These are phyloP conservation scores for Furcasterigmium sp. DNA, from an alignment of 2,329 filamentous ascomycete species.

Conservation along the genomic window DNA sequence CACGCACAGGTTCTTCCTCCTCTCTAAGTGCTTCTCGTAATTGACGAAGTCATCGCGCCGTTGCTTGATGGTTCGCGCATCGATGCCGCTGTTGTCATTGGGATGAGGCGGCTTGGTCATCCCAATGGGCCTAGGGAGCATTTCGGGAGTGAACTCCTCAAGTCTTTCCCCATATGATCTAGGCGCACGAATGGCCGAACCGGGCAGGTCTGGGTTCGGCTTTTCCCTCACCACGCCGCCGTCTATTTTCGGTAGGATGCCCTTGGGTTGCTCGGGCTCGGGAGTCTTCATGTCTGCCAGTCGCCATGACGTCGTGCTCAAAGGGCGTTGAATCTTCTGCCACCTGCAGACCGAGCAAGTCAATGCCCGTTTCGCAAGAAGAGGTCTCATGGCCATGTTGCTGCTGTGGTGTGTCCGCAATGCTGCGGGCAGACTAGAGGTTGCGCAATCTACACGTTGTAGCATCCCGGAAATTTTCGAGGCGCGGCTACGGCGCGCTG, in stretches of 20 bases:
- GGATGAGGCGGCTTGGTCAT: constrained; percentile 65
- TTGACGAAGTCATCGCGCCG: constrained; percentile 75
- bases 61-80: constrained; percentile 61
- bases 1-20: constrained; percentile 67
- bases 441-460: neutral
- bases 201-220: constrained; percentile 31
- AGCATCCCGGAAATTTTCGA: neutral
- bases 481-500: neutral
- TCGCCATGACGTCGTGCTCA: constrained; percentile 37
- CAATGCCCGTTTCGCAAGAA: constrained; percentile 25
- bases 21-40: constrained; percentile 76
- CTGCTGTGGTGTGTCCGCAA: constrained; percentile 4
- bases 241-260: constrained; percentile 1
- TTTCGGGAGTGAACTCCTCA: constrained; percentile 52
- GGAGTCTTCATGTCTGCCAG: constrained; percentile 20
- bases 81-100: constrained; percentile 79
- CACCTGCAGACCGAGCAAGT: constrained; percentile 47
- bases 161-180: constrained; percentile 53
- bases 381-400: constrained; percentile 22
- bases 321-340: constrained; percentile 28
- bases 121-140: constrained; percentile 72
- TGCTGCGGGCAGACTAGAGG: neutral
- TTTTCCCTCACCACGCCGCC: constrained; percentile 19
- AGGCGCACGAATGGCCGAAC: constrained; percentile 51
- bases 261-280: constrained; percentile 9